Base-by-base conservation (phyloP, 371 early-diverging fungal species). In the Mucor mucedo region DNA sequence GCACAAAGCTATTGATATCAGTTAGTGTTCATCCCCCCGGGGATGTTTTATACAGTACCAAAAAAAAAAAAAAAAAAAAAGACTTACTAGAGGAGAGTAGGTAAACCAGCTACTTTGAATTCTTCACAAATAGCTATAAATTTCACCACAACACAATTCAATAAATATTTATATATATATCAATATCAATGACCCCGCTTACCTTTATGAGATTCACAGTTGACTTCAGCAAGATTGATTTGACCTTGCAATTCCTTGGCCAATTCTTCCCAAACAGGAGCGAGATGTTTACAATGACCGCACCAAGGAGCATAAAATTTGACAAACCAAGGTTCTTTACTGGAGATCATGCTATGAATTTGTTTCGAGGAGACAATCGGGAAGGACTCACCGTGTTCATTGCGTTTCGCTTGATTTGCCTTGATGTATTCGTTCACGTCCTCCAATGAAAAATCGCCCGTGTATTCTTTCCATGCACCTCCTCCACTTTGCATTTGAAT, bases 261-360 rank as follows among this genome's bases (percentile, higher is more conserved):
- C 47, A 95, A 68, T 27, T 85, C 71, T n/a, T 80, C 84, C 87
- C 91, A 95, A 21, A 78, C 73, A 7, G 94, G 94, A 5, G 88
- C 89, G 63, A 96, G 81, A 0, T 81, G 69, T 73, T 91, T 80
- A 84, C 97, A 96, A 76, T 95, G 95, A 6, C 87, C 84, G 71
- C 95, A 95, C 94, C 94, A 94, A 11, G 95, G 93, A 16, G 94
- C 92, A 69, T 85, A 91, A 70, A 89, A 92, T 70, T 91, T 89
- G 57, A 94, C 66, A 66, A 94, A 88, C 91, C 87, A 89, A 45
- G 82, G 81, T 29, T 69, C 63, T 39, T 71, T 65, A 50, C 70
- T 65, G 8, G 47, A 30, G 21, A 44, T 38, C 3, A 70, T 65
- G 2, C 39, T 48, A 11, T 62, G 40, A 2, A 63, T 14, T 52